These are phyloP conservation scores for Priceomyces haplophilus DNA, from an alignment of 805 yeast species.

Conservation along the genomic window DNA sequence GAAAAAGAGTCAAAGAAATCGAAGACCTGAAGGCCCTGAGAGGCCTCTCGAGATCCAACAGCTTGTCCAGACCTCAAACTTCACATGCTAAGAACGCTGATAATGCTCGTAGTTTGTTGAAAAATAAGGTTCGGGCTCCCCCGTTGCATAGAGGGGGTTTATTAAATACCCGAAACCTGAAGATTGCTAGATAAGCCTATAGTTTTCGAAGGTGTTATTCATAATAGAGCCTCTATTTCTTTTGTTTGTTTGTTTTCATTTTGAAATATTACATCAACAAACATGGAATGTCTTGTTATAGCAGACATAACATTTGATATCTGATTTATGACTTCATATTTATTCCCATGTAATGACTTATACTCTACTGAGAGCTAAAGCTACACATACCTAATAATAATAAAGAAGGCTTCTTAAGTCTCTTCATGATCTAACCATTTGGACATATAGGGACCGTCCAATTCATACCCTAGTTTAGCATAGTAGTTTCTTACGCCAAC, in stretches of 20 bases:
- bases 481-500: slow-evolving; percentile 97
- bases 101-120: slow-evolving; percentile 37
- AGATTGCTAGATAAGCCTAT: background rate
- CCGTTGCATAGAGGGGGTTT: slow-evolving; percentile 45
- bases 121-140: slow-evolving; percentile 37
- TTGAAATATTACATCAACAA: no score
- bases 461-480: slow-evolving; percentile 81
- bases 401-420: no score
- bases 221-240: no score
- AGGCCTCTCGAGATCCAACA: slow-evolving; percentile 18
- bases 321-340: no score
- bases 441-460: slow-evolving; percentile 99
- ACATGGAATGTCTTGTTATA: no score
- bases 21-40: slow-evolving; percentile 13
- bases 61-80: slow-evolving; percentile 8
- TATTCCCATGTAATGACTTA: no score
- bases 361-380: no score
- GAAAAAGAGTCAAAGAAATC: slow-evolving; percentile 16
- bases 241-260: no score
- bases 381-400: no score
- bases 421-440: slow-evolving; percentile 29
- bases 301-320: no score
- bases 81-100: slow-evolving; percentile 15
- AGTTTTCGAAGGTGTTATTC: background rate
- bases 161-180: slow-evolving; percentile 9